These are phyloP conservation scores for Yamadazyma epiphylla DNA, from an alignment of 1,139 yeast genomes.

Conservation along the genomic window DNA sequence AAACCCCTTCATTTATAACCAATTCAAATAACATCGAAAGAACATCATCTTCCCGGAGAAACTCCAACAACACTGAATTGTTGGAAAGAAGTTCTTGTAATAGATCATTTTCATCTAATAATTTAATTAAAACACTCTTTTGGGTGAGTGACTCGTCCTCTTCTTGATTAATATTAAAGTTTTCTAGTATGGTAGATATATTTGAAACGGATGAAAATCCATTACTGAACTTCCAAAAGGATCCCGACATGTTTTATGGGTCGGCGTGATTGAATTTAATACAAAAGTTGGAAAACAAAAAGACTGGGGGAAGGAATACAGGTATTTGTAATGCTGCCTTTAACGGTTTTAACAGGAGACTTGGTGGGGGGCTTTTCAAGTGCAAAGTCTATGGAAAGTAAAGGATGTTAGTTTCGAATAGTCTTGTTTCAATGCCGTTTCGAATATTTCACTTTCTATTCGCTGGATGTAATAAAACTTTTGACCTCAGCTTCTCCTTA, in stretches of 20 bases:
- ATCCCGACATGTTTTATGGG: constrained; percentile 61
- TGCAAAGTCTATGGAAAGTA: too few species aligned
- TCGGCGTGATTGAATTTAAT: background rate
- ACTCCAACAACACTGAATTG: constrained; percentile 77
- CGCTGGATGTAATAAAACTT: too few species aligned
- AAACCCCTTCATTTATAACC: constrained; percentile 48
- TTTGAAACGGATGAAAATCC: constrained; percentile 76
- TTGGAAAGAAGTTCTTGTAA: constrained; percentile 81
- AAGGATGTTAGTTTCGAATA: too few species aligned
- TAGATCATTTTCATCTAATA: constrained; percentile 82
- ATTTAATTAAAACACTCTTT: constrained; percentile 46
- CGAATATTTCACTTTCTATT: too few species aligned
- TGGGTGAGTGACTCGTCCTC: constrained; percentile 15
- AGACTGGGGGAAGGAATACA: background rate
- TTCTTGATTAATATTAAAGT: constrained; percentile 32
- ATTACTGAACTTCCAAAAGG: constrained; percentile 90
- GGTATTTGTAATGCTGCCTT: too few species aligned
- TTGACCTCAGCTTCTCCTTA: too few species aligned
- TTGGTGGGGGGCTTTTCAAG: too few species aligned
- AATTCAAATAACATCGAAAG: constrained; percentile 63
- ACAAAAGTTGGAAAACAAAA: background rate
- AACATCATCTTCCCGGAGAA: constrained; percentile 70
- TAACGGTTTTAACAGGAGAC: too few species aligned
- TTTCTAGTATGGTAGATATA: constrained; percentile 68
- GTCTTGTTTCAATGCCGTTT: too few species aligned